phyloP scores from a whole-genome alignment of 208 protist species.

The Acanthamoeba lenticulata region DNA sequence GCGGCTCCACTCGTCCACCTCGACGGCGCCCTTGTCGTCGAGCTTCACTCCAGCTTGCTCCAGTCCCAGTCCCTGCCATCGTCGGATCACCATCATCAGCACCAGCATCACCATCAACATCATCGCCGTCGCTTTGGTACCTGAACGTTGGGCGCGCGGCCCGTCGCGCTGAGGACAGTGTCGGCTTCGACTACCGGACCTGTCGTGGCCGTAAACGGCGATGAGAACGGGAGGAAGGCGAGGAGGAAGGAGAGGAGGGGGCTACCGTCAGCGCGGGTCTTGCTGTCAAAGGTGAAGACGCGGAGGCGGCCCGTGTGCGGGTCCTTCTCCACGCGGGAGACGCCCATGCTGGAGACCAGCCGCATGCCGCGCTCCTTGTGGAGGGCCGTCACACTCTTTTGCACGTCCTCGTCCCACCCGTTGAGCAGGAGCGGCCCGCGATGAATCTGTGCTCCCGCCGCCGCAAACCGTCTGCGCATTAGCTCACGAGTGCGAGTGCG shows the following conservation, averaged over 20 bases:
- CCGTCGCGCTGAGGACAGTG: neutral
- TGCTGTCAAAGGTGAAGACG: neutral
- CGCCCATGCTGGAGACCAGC: neutral
- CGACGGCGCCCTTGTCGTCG: conserved; percentile 53
- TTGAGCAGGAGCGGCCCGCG: neutral
- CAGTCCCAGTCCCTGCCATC: conserved; percentile 72
- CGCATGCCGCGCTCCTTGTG: neutral
- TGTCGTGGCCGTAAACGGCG: too few relatives aligned
- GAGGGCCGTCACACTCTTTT: neutral
- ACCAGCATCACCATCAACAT: neutral
- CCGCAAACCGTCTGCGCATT: neutral
- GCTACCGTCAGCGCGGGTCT: neutral
- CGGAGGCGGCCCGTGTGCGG: neutral
- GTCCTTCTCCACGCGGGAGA: neutral
- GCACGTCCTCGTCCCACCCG: conserved; percentile 16
- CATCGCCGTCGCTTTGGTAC: neutral
- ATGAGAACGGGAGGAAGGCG: too few relatives aligned
- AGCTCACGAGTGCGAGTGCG: neutral
- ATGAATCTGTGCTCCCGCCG: neutral
- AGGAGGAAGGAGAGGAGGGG: neutral
- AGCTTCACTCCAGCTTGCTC: conserved; percentile 73
- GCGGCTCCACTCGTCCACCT: conserved; percentile 76
- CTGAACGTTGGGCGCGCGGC: neutral
- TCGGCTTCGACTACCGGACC: neutral
- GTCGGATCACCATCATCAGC: too few relatives aligned